Evolutionary conservation across 106 monocot genomes (phyloP).

Genomic region (Vanilla planifolia): DNA sequence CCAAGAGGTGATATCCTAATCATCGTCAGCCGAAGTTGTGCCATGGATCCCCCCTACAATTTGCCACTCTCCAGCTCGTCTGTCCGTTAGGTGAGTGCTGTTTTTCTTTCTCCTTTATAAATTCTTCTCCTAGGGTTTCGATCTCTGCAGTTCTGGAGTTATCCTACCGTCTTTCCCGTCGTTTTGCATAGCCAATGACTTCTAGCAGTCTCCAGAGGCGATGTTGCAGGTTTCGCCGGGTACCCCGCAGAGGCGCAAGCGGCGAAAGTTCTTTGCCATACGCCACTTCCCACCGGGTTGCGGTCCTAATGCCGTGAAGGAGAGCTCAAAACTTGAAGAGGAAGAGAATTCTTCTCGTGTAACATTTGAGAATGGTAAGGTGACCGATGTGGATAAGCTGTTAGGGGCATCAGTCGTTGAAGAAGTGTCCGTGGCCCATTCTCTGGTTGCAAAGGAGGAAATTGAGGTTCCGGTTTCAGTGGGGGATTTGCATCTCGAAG

Average conservation of each 20-base stretch:
- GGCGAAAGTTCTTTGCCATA: background rate
- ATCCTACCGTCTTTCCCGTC: no score
- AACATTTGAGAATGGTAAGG: slow-evolving; percentile 1
- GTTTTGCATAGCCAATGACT: no score
- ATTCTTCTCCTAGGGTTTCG: no score
- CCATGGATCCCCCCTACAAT: no score
- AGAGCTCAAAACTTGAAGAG: no score
- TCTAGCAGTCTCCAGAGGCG: background rate
- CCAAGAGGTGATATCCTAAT: no score
- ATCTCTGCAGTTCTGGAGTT: no score
- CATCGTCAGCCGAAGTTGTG: no score
- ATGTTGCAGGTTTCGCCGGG: background rate
- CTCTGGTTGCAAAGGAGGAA: background rate
- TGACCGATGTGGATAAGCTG: background rate
- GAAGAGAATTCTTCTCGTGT: background rate
- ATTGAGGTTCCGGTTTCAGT: background rate
- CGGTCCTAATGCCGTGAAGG: slow-evolving; percentile 2
- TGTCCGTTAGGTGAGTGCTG: no score
- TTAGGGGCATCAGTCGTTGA: background rate
- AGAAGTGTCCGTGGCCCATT: background rate
- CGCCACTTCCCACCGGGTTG: slow-evolving; percentile 6
- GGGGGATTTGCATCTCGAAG: background rate
- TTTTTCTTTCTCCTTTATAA: no score
- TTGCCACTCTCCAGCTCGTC: no score
- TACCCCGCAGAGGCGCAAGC: background rate